phyloP scores from a whole-genome alignment of 2,329 filamentous ascomycete species.

The Alternaria sp. region DNA sequence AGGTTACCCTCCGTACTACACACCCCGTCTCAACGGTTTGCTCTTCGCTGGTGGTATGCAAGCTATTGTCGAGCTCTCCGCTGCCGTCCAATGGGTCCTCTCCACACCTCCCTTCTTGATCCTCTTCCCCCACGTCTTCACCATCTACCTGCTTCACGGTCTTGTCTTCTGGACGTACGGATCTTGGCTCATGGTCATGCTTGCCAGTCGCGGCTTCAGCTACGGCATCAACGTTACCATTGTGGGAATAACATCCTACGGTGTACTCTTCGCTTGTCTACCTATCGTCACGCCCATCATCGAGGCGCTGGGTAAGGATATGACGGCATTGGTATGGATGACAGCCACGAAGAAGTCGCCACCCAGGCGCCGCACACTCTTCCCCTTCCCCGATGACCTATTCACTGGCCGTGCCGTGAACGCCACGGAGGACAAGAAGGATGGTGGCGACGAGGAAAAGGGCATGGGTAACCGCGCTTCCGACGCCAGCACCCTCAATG shows the following conservation, averaged over 20 bases:
- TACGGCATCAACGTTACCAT: constrained; percentile 49
- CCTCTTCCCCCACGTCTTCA: constrained; percentile 60
- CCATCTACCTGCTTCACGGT: constrained; percentile 59
- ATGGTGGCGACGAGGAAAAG: not conserved
- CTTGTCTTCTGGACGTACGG: constrained; percentile 57
- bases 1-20: constrained; percentile 55
- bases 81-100: constrained; percentile 53
- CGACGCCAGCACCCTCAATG: not conserved
- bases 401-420: constrained; percentile 23
- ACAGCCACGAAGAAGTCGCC: constrained; percentile 47
- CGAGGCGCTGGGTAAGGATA: constrained; percentile 51
- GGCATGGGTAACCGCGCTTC: not conserved
- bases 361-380: constrained; percentile 42
- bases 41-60: constrained; percentile 52
- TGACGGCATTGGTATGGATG: constrained; percentile 50
- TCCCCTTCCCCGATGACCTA: constrained; percentile 38
- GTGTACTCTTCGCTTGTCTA: constrained; percentile 40
- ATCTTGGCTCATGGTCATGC: constrained; percentile 47
- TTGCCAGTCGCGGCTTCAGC: constrained; percentile 39
- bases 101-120: constrained; percentile 51
- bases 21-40: constrained; percentile 55
- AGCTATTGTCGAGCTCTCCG: constrained; percentile 47
- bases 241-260: constrained; percentile 50
- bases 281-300: constrained; percentile 51
- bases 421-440: constrained; percentile 1